phyloP scores from a whole-genome alignment of 192 early-diverging fungal species.

The Powellomyces hirtus region DNA sequence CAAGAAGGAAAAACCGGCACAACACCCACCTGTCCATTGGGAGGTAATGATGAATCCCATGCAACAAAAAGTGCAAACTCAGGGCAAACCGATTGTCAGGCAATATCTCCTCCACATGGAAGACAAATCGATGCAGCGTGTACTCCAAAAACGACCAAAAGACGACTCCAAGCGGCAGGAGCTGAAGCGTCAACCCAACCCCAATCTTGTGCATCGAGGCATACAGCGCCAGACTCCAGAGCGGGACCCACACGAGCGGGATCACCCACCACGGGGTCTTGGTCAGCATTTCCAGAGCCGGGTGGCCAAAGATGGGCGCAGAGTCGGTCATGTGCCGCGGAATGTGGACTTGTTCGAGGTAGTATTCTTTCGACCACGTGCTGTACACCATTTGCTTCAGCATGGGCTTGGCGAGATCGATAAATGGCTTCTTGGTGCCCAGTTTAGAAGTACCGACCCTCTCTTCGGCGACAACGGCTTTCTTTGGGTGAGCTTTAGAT shows the following conservation, averaged over 20 bases:
- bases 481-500: background rate
- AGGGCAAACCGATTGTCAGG: slow-evolving; percentile 80
- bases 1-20: background rate
- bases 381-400: slow-evolving; percentile 74
- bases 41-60: slow-evolving; percentile 95
- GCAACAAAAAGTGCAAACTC: slow-evolving; percentile 81
- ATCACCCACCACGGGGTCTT: slow-evolving; percentile 90
- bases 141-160: slow-evolving; percentile 91
- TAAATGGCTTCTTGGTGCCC: slow-evolving; percentile 64
- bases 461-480: background rate
- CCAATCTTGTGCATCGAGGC: slow-evolving; percentile 38
- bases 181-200: background rate
- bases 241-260: slow-evolving; percentile 86
- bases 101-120: slow-evolving; percentile 86
- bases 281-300: slow-evolving; percentile 77
- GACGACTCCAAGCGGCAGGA: slow-evolving; percentile 52
- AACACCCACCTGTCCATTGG: slow-evolving; percentile 84
- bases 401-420: slow-evolving; percentile 80
- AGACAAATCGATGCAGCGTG: slow-evolving; percentile 86
- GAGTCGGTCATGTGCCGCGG: slow-evolving; percentile 75
- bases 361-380: slow-evolving; percentile 77
- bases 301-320: slow-evolving; percentile 77
- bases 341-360: slow-evolving; percentile 88
- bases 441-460: background rate
- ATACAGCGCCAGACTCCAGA: slow-evolving; percentile 50